Base-by-base conservation (phyloP, 345 rosid species). In the Brassica carinata region DNA sequence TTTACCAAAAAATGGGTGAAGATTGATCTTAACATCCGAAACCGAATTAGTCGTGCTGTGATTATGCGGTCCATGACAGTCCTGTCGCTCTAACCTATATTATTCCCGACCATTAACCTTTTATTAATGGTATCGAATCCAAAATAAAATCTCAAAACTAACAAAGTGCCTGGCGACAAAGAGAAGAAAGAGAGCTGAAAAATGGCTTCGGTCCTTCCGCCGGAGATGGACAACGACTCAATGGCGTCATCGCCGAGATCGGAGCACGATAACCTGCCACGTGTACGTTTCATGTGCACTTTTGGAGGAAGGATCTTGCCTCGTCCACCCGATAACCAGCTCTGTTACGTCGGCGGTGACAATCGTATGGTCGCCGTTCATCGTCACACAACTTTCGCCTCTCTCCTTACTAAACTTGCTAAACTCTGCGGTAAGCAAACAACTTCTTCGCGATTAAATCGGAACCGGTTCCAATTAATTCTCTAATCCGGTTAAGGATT, bases 251-350 rank as follows among this genome's bases (percentile, higher is more conserved):
- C 99, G 13, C 98, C 96, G 14, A 91, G 94, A 15, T 82, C 84
- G 40, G 84, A 77, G 61, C 67, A 82, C 63, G 99, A 96, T 36
- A 85, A 82, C 78, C 88, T 78, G 45, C 82, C 83, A 17, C 91
- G 92, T 29, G 90, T 91, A 34, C 91, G 96, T 43, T 88, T 96
- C 87, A 93, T 96, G 99, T 96, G 98, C 79, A 93, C 97, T 76
- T 96, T 91, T 27, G 98, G 97, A 3, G 99, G 99, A 45, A 96
- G 89, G 87, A 96, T 96, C 81, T 84, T 96, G 55, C 99, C 99
- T 51, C 96, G 99, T 58, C 99, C 99, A 0, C 95, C 93, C 30
- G 99, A 96, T 74, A 93, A 90, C 26, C 94, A 89, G 79, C 97
- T 96, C 67, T 93, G 96, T 23, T 96, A 96, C 71, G 97, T 90